Evolutionary conservation across 2,329 filamentous ascomycete genomes (phyloP).

Genomic region (Xenosphaeropsis pyriputrescens): DNA sequence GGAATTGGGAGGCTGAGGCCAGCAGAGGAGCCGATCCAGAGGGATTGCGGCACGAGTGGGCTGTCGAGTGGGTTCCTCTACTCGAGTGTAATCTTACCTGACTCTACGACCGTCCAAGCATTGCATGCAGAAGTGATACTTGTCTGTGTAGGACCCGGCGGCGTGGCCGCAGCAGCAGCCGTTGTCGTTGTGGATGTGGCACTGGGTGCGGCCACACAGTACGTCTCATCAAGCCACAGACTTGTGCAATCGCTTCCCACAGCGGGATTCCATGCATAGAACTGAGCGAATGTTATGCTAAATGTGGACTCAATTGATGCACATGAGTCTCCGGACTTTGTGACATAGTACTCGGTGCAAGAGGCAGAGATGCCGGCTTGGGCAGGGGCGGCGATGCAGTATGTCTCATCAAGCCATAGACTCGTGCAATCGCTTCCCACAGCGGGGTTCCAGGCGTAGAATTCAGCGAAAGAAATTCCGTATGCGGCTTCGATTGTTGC

Average conservation of each 20-base stretch:
- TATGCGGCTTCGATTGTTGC: background rate
- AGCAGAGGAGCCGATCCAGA: too few species aligned
- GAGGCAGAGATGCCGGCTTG: conserved; percentile 2
- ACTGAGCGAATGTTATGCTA: background rate
- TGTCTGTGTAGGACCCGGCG: too few species aligned
- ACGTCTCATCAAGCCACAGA: background rate
- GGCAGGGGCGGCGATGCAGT: too few species aligned
- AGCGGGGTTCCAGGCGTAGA: conserved; percentile 1
- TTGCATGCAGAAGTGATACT: too few species aligned
- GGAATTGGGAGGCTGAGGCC: too few species aligned
- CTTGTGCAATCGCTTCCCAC: background rate
- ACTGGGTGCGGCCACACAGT: conserved; percentile 22
- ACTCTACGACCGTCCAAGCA: too few species aligned
- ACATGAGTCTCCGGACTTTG: background rate
- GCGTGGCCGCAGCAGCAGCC: too few species aligned
- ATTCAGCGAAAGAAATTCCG: conserved; percentile 1
- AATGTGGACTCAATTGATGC: background rate
- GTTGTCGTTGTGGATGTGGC: conserved; percentile 14
- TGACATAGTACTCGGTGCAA: conserved; percentile 2
- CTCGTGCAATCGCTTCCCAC: background rate
- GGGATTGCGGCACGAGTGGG: too few species aligned
- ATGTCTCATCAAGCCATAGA: background rate
- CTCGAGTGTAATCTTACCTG: too few species aligned
- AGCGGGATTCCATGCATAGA: background rate
- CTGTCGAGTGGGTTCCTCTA: too few species aligned